Percentiles rank a stretch among this genome's conserved stretches.
These are phyloP conservation scores for Striga asiatica DNA, from an alignment of 257 asterid species.

Conservation along the genomic window DNA sequence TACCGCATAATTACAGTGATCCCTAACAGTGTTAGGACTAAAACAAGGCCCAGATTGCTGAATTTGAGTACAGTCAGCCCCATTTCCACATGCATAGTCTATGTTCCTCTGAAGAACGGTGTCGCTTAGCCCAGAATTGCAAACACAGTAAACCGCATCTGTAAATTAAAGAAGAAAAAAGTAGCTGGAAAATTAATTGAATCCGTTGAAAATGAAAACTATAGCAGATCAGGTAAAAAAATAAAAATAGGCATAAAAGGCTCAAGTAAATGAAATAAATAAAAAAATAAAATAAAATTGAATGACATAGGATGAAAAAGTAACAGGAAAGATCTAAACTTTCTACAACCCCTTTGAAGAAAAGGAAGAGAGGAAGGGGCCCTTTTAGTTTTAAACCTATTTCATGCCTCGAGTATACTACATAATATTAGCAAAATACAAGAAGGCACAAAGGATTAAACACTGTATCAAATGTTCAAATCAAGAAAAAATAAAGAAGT, in stretches of 20 bases:
- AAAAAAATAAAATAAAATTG: neutral
- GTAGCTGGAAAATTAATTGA: too few species aligned
- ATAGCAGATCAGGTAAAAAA: slow-evolving; percentile 20
- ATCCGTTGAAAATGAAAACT: neutral
- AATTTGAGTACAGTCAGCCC: slow-evolving; percentile 66
- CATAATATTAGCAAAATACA: too few species aligned
- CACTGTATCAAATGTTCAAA: neutral
- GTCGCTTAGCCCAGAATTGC: slow-evolving; percentile 46
- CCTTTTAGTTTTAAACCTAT: neutral
- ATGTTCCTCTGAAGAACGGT: slow-evolving; percentile 45
- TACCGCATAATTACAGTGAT: slow-evolving; percentile 85
- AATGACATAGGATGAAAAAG: neutral
- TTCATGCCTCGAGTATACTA: neutral
- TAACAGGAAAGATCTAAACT: slow-evolving; percentile 16
- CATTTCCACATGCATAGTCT: slow-evolving; percentile 84
- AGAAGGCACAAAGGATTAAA: too few species aligned
- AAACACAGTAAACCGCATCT: slow-evolving; percentile 67
- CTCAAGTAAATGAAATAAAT: too few species aligned
- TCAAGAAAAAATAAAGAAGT: neutral
- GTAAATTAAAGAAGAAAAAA: neutral
- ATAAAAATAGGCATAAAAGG: neutral
- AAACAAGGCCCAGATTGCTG: slow-evolving; percentile 50
- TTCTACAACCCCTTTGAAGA: slow-evolving; percentile 21
- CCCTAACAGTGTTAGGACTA: slow-evolving; percentile 60
- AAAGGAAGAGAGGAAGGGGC: neutral